Conservation (phyloP, 345 rosid species). For the Theobroma cacao region DNA sequence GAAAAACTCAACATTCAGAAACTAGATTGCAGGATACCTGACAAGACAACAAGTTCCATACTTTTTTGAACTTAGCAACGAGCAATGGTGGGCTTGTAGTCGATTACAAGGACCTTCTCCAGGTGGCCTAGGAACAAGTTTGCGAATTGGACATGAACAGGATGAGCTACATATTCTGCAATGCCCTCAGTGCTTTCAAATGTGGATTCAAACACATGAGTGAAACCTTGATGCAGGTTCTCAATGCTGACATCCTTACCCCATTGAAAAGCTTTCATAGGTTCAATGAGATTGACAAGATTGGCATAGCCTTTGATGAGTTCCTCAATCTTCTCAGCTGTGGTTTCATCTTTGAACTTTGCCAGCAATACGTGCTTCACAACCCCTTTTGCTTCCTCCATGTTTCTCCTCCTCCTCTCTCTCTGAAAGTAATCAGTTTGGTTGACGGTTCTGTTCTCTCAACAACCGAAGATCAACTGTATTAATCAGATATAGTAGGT, state of each 20-base stretch:
- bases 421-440: not conserved
- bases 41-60: not conserved
- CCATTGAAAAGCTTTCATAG: conserved; percentile 90
- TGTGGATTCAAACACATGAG: conserved; percentile 69
- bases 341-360: conserved; percentile 60
- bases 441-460: not conserved
- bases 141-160: conserved; percentile 63
- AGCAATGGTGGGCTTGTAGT: conserved; percentile 65
- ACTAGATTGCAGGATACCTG: not conserved
- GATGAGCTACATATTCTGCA: conserved; percentile 71
- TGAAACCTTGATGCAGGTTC: conserved; percentile 81
- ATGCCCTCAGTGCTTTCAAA: conserved; percentile 72
- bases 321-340: conserved; percentile 43
- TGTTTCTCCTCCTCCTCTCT: conserved; percentile 5
- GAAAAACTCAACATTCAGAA: not conserved
- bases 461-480: too few species aligned
- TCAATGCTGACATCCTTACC: conserved; percentile 75
- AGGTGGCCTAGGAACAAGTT: conserved; percentile 35
- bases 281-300: conserved; percentile 69
- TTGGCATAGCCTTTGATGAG: conserved; percentile 64
- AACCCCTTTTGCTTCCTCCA: conserved; percentile 70
- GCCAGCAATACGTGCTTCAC: conserved; percentile 72
- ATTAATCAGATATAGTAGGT: too few species aligned
- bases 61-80: conserved; percentile 25
- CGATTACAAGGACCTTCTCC: conserved; percentile 65